A percentile compares a stretch with the other conserved stretches of the same genome.
These are phyloP conservation scores for Phytophthora syringae DNA, from an alignment of 352 stramenopile species.

Conservation along the genomic window DNA sequence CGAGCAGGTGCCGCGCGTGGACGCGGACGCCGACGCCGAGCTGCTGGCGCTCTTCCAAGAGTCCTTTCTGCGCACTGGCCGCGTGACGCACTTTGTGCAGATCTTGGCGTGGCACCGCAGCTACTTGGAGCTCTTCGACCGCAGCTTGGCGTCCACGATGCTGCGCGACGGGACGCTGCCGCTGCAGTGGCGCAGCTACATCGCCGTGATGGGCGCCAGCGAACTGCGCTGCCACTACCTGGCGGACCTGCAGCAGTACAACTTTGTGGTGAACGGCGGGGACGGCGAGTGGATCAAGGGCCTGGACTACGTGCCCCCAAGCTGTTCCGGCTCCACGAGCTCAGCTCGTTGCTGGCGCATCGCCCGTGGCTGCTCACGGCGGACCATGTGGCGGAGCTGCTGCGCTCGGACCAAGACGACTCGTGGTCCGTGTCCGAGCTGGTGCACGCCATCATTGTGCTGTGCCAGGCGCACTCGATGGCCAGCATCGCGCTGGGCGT, in stretches of 20 bases:
- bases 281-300: slow-evolving; percentile 85
- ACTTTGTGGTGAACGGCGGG: slow-evolving; percentile 85
- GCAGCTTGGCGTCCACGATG: slow-evolving; percentile 74
- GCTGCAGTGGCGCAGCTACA: slow-evolving; percentile 84
- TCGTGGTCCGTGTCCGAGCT: slow-evolving; percentile 90
- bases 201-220: slow-evolving; percentile 81
- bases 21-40: slow-evolving; percentile 54
- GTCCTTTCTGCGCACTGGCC: slow-evolving; percentile 70
- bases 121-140: slow-evolving; percentile 78
- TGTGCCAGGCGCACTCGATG: slow-evolving; percentile 87
- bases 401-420: slow-evolving; percentile 72
- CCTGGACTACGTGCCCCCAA: slow-evolving; percentile 85
- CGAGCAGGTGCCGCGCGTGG: slow-evolving; percentile 26
- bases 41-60: slow-evolving; percentile 57
- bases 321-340: slow-evolving; percentile 82
- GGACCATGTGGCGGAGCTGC: slow-evolving; percentile 77
- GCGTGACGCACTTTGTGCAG: slow-evolving; percentile 78
- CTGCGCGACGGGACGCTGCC: slow-evolving; percentile 78
- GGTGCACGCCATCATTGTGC: slow-evolving; percentile 86
- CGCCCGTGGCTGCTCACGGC: slow-evolving; percentile 84
- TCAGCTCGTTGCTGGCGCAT: slow-evolving; percentile 85
- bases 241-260: slow-evolving; percentile 80
- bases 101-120: slow-evolving; percentile 82
- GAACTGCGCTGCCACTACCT: slow-evolving; percentile 85
- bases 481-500: slow-evolving; percentile 79